Conservation (phyloP, 2,329 filamentous ascomycete species). For the Ophiostoma piceae region DNA sequence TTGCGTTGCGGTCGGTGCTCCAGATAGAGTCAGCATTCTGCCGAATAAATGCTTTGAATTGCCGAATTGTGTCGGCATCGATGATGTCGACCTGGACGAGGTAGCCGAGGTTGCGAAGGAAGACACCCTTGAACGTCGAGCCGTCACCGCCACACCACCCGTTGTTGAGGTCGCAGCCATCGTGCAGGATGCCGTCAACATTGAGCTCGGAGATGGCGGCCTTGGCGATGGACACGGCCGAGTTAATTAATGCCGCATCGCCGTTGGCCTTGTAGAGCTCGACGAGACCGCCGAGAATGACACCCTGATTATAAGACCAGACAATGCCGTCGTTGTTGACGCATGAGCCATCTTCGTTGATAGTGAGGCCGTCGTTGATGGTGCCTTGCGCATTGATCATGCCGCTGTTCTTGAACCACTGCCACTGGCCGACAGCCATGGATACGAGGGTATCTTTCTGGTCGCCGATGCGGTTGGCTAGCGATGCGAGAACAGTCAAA, state of each 20-base stretch:
- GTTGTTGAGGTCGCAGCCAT: conserved; percentile 46
- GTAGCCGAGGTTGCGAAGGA: conserved; percentile 57
- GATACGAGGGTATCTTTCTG: conserved; percentile 36
- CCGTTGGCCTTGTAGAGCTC: conserved; percentile 41
- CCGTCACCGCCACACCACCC: conserved; percentile 42
- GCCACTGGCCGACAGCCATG: conserved; percentile 46
- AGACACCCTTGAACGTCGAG: conserved; percentile 55
- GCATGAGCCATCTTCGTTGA: conserved; percentile 40
- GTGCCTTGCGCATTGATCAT: conserved; percentile 47
- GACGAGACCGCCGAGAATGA: conserved; percentile 48
- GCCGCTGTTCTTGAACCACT: conserved; percentile 47
- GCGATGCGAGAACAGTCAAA: conserved; percentile 46
- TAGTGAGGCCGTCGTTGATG: conserved; percentile 50
- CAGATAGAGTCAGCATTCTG: conserved; percentile 63
- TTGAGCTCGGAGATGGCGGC: conserved; percentile 46
- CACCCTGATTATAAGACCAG: conserved; percentile 55
- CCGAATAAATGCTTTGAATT: conserved; percentile 51
- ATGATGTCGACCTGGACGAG: conserved; percentile 37
- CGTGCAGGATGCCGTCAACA: conserved; percentile 46
- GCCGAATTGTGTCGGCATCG: conserved; percentile 33
- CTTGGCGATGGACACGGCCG: conserved; percentile 46
- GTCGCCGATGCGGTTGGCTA: conserved; percentile 43
- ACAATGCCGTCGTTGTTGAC: conserved; percentile 44
- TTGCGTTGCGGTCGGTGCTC: conserved; percentile 48
- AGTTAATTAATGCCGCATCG: conserved; percentile 38